Percentiles rank a stretch among this genome's conserved stretches.
Evolutionary conservation across 805 yeast genomes (phyloP).

Genomic region (Kazachstania viticola): DNA sequence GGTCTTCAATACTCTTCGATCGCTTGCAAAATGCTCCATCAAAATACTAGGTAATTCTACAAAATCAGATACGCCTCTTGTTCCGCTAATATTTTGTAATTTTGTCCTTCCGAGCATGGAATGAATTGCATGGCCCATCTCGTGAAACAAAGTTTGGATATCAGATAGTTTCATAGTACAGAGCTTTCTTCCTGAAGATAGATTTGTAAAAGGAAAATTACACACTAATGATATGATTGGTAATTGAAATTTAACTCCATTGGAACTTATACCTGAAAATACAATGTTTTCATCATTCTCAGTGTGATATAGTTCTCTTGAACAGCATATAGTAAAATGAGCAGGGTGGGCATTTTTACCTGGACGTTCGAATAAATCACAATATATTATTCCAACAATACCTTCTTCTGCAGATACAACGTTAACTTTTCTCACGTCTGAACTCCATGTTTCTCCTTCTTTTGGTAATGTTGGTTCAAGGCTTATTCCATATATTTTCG

Average conservation of each 20-base stretch:
- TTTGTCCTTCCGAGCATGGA: conserved; percentile 90
- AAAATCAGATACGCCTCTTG: conserved; percentile 91
- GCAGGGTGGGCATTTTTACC: conserved; percentile 81
- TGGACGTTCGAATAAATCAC: conserved; percentile 73
- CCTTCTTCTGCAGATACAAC: conserved; percentile 57
- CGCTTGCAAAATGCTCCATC: conserved; percentile 87
- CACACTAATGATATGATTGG: conserved; percentile 88
- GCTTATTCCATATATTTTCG: conserved; percentile 62
- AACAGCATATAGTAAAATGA: conserved; percentile 90
- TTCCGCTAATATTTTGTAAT: conserved; percentile 86
- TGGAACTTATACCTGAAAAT: conserved; percentile 25
- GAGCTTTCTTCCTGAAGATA: conserved; percentile 28
- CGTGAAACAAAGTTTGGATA: conserved; percentile 91
- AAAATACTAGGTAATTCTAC: conserved; percentile 94
- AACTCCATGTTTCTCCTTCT: conserved; percentile 79
- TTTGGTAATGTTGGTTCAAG: conserved; percentile 53
- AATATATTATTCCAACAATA: conserved; percentile 68
- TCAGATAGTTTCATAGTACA: conserved; percentile 63
- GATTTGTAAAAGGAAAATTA: conserved; percentile 45
- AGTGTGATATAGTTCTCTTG: conserved; percentile 59
- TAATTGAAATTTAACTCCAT: conserved; percentile 52
- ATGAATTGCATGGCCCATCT: conserved; percentile 98
- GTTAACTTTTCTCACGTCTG: conserved; percentile 71
- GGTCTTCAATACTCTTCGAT: conserved; percentile 57
- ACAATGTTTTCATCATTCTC: conserved; percentile 32